Percentiles rank a stretch among this genome's conserved stretches.
Conservation (phyloP, 225 moss, liverwort and hornwort genomes). For the Sphagnum tenellum region DNA sequence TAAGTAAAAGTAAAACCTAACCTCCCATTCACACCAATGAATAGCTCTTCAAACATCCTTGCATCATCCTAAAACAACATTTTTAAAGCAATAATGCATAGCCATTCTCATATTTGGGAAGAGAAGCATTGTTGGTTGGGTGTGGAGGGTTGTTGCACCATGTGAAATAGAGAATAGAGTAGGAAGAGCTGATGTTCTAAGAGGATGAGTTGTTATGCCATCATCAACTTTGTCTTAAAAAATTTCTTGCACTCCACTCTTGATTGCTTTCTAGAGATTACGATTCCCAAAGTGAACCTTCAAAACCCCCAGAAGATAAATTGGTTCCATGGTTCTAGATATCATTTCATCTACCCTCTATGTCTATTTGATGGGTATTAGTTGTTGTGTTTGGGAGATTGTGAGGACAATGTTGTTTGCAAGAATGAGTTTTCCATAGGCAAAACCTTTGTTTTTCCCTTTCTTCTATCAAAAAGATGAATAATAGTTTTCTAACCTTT, state of each 20-base stretch:
- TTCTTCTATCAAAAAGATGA: no score
- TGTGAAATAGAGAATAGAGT: conserved; percentile 24
- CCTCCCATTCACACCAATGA: neutral
- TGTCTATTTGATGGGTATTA: no score
- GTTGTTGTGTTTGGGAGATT: neutral
- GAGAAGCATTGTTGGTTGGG: conserved; percentile 3
- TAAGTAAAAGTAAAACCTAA: no score
- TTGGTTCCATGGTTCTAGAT: neutral
- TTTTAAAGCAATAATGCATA: conserved; percentile 13
- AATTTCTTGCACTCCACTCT: conserved; percentile 21
- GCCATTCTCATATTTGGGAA: conserved; percentile 3
- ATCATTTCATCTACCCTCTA: no score
- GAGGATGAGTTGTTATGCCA: conserved; percentile 14
- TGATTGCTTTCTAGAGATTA: conserved; percentile 33
- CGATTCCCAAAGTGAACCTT: conserved; percentile 33
- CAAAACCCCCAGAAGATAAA: conserved; percentile 33
- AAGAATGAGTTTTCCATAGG: no score
- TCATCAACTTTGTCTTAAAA: conserved; percentile 16
- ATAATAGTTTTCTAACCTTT: no score
- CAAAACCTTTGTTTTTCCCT: no score
- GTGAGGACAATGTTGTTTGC: no score
- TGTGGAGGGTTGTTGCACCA: conserved; percentile 11
- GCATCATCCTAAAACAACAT: no score
- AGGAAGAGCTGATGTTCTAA: conserved; percentile 19
- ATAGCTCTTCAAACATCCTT: conserved; percentile 10